Conservation (phyloP, 2,329 filamentous ascomycete species). For the Alternaria novae-zelandiae region DNA sequence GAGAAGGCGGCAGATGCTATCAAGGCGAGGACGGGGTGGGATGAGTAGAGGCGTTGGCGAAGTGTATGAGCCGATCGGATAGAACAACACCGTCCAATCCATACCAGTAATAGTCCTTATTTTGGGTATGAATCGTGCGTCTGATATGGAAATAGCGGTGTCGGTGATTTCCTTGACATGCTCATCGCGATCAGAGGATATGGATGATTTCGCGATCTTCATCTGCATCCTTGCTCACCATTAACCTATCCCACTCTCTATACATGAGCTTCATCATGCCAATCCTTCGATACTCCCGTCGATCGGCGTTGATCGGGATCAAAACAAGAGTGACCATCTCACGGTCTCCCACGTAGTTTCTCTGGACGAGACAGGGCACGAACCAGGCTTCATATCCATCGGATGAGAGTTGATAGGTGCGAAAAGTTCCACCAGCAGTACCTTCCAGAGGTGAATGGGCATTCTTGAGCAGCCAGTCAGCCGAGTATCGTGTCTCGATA, state of each 20-base stretch:
- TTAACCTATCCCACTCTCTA: no score
- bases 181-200: not conserved
- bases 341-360: accelerated
- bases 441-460: no score
- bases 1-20: conserved; percentile 25
- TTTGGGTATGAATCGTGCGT: no score
- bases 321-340: not conserved
- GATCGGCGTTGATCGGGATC: not conserved
- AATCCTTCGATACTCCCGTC: not conserved
- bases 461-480: no score
- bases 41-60: not conserved
- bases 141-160: no score
- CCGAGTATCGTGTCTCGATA: no score
- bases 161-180: not conserved
- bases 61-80: not conserved
- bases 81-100: not conserved
- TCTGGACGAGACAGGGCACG: not conserved
- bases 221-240: no score
- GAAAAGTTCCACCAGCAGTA: not conserved
- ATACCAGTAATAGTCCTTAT: no score
- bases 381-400: not conserved
- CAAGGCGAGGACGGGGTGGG: conserved; percentile 19
- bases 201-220: not conserved
- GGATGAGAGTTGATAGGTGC: not conserved
- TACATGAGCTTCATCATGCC: no score